Evolutionary conservation across 305 asterid species (phyloP).

Genomic region (Lippia alba): DNA sequence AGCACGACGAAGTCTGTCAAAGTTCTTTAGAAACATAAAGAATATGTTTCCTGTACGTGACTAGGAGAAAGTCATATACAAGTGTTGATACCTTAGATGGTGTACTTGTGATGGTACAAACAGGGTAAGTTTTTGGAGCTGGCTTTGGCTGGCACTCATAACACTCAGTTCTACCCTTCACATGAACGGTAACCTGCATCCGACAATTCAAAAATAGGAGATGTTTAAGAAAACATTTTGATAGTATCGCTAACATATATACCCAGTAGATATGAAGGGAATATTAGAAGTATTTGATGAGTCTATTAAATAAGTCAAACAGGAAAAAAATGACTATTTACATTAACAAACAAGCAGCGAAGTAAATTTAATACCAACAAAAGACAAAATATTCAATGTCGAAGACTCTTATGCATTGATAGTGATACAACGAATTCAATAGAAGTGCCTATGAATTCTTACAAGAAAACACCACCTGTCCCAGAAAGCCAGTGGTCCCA

Average conservation of each 20-base stretch:
- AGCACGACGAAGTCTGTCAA: conserved; percentile 6
- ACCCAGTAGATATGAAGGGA: conserved; percentile 21
- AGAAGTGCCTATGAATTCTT: conserved; percentile 28
- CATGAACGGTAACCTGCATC: conserved; percentile 90
- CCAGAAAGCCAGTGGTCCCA: conserved; percentile 99
- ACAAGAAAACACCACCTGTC: conserved; percentile 70
- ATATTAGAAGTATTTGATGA: conserved; percentile 10
- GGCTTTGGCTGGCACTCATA: conserved; percentile 98
- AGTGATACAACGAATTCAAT: conserved; percentile 16
- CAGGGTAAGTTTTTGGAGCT: conserved; percentile 98
- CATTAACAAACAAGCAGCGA: conserved; percentile 4
- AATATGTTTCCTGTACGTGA: not conserved
- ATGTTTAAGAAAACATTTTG: conserved; percentile 1
- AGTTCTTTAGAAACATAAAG: not conserved
- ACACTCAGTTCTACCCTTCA: conserved; percentile 92
- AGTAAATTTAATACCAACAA: conserved; percentile 14
- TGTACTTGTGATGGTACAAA: conserved; percentile 96
- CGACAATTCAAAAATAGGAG: conserved; percentile 30
- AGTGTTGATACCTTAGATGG: conserved; percentile 83
- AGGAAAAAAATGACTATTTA: conserved; percentile 20
- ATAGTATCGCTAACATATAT: conserved; percentile 8
- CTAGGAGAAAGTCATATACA: conserved; percentile 19
- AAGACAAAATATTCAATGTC: conserved; percentile 9
- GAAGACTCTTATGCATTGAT: conserved; percentile 13
- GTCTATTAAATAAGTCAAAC: conserved; percentile 9